Percentiles rank a stretch among this genome's conserved stretches.
Conservation (phyloP, 805 yeast genomes). For the Jamesozyma gamospora region DNA sequence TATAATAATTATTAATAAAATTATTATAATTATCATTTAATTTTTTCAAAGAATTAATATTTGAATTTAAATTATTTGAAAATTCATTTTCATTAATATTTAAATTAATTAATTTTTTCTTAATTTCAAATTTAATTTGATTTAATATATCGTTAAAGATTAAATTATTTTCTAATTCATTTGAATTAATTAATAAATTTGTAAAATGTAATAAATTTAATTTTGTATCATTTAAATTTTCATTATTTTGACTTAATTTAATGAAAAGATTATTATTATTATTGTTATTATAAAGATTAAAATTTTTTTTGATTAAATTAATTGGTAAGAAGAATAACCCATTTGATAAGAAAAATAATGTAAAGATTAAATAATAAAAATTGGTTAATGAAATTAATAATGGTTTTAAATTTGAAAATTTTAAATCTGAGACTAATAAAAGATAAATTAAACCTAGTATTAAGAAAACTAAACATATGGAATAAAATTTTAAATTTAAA, state of each 20-base stretch:
- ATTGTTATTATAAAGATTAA: constrained; percentile 12
- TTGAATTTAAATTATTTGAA: not conserved
- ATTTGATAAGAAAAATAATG: constrained; percentile 19
- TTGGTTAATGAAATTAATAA: constrained; percentile 26
- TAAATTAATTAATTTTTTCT: constrained; percentile 11
- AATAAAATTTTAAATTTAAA: constrained; percentile 24
- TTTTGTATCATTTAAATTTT: constrained; percentile 25
- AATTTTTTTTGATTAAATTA: constrained; percentile 10
- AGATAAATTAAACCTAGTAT: constrained; percentile 20
- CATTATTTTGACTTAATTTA: constrained; percentile 25
- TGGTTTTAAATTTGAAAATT: constrained; percentile 21
- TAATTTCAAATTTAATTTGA: constrained; percentile 24
- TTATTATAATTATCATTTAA: constrained; percentile 22
- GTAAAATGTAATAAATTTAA: constrained; percentile 22
- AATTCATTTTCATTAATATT: constrained; percentile 6
- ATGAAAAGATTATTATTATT: constrained; percentile 18
- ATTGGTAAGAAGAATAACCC: constrained; percentile 25
- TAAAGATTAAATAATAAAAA: constrained; percentile 25
- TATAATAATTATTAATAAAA: constrained; percentile 24
- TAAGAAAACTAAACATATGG: constrained; percentile 16
- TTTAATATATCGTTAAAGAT: constrained; percentile 16
- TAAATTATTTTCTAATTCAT: constrained; percentile 12
- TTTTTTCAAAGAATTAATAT: constrained; percentile 9
- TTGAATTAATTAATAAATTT: constrained; percentile 14
- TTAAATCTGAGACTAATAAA: constrained; percentile 18